A percentile compares a stretch with the other conserved stretches of the same genome.
Evolutionary conservation across 345 rosid genomes (phyloP).

Genomic region (Tarenaya hassleriana): DNA sequence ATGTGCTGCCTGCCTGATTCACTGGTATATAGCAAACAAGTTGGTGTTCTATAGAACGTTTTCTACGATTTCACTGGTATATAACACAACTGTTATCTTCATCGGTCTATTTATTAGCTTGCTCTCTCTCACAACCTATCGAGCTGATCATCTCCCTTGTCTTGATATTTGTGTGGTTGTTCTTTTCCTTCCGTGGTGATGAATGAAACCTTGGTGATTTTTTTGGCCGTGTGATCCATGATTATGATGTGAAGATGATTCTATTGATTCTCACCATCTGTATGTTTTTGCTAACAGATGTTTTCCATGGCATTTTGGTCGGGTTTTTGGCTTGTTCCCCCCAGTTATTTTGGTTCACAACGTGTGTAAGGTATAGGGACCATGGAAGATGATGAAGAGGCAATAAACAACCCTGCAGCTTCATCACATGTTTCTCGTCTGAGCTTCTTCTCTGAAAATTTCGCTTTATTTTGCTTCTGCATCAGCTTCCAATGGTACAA

Average conservation of each 20-base stretch:
- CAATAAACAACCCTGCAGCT: constrained; percentile 1
- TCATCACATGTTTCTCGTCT: background rate
- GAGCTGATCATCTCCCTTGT: constrained; percentile 36
- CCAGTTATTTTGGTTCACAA: constrained; percentile 43
- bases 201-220: constrained; percentile 37
- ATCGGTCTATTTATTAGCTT: constrained; percentile 39
- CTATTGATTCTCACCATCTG: constrained; percentile 35
- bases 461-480: no score
- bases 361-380: constrained; percentile 34
- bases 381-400: constrained; percentile 36
- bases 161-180: constrained; percentile 47
- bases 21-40: constrained; percentile 10
- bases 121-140: constrained; percentile 55
- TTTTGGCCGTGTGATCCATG: constrained; percentile 34
- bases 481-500: no score
- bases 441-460: no score
- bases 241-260: constrained; percentile 30
- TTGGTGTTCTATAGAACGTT: constrained; percentile 1
- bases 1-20: constrained; percentile 1
- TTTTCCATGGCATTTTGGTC: constrained; percentile 29
- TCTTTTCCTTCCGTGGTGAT: constrained; percentile 45
- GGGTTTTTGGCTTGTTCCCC: constrained; percentile 37
- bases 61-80: background rate
- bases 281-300: constrained; percentile 35
- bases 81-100: constrained; percentile 31